These are phyloP conservation scores for Colletotrichum coccodes DNA, from an alignment of 2,329 filamentous ascomycete genomes.

Conservation along the genomic window DNA sequence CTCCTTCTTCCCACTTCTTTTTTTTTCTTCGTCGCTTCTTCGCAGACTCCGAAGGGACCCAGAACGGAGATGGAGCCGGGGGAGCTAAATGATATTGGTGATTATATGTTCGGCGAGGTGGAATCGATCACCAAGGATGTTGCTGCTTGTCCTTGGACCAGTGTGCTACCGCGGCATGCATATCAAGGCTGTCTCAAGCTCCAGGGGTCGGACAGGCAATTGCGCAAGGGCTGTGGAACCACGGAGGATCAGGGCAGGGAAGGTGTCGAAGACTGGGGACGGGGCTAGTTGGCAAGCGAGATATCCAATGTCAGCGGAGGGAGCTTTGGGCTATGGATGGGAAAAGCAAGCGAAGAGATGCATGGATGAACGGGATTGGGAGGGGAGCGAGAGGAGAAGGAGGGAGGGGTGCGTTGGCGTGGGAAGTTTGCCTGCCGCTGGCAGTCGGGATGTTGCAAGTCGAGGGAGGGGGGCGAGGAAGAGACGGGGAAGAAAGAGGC, in stretches of 20 bases:
- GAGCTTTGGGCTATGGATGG: constrained; percentile 11
- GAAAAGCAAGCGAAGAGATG: constrained; percentile 21
- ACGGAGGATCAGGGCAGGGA: constrained; percentile 32
- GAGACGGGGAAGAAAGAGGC: neutral
- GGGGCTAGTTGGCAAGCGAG: constrained; percentile 32
- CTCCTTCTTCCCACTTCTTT: constrained; percentile 10
- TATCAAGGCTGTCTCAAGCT: constrained; percentile 33
- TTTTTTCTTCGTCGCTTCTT: constrained; percentile 7
- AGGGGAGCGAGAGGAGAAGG: neutral
- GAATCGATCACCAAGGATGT: constrained; percentile 33
- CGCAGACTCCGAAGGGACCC: constrained; percentile 19
- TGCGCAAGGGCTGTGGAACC: constrained; percentile 27
- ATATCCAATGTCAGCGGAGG: constrained; percentile 32
- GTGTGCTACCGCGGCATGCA: constrained; percentile 27
- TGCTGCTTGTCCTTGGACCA: constrained; percentile 26
- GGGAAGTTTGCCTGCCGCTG: neutral
- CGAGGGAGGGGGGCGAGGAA: neutral
- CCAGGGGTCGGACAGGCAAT: constrained; percentile 29
- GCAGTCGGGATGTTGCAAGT: neutral
- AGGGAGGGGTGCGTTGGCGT: neutral
- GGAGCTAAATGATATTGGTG: constrained; percentile 28
- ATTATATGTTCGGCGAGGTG: constrained; percentile 27
- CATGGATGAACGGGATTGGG: neutral
- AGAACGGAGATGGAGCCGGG: constrained; percentile 25
- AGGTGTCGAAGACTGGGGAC: constrained; percentile 32